Evolutionary conservation across 1,284 basidiomycete genomes (phyloP), one percentile per base, ranked within the genome.

Genomic region (Moesziomyces parantarcticus): DNA sequence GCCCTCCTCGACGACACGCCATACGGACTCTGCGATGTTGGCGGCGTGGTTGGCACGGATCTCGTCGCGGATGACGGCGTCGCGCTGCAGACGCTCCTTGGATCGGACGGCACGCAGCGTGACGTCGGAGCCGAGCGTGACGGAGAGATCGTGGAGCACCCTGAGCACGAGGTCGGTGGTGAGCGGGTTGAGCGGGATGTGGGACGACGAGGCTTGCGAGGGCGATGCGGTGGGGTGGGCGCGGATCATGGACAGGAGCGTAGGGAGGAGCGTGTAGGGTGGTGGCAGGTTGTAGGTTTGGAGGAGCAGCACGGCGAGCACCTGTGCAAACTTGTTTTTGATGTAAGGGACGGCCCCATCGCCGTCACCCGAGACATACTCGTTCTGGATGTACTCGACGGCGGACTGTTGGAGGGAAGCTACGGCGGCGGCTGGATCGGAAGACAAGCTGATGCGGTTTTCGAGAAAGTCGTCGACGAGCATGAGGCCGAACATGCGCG

Each of bases 271-370:
- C 85, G 84, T 94, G 91, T 61, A 94, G 85, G 84, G 92, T 89
- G 73, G 87, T 85, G 86, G 94, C 92, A 87, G 93, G 92, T 44
- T 88, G 85, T 97, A 97, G 16, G 92, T 91, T 86, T 91, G 91
- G 50, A 98, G 88, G 86, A 99, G 96, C 84, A 99, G 90, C 59
- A 97, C 89, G 0, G 96, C 92, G 48, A 98, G 87, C n/a, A 94
- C 96, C 86, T 97, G 95, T 18, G 94, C 93, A 84, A 98, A 92
- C 85, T 99, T 99, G 88, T 99, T 99, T 82, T 94, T 90, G 62
- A 97, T 85, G 85, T 91, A 83, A 0, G 67, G 45, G 0, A 77
- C 58, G 5, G 77, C 71, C 1, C 63, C 71, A 41, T 83, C 82
- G 23, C 80, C 82, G 0, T 65, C 42, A 8, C 78, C 78, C 14